Conservation (phyloP, 306 rosid genomes). For the Lupinus albus region DNA sequence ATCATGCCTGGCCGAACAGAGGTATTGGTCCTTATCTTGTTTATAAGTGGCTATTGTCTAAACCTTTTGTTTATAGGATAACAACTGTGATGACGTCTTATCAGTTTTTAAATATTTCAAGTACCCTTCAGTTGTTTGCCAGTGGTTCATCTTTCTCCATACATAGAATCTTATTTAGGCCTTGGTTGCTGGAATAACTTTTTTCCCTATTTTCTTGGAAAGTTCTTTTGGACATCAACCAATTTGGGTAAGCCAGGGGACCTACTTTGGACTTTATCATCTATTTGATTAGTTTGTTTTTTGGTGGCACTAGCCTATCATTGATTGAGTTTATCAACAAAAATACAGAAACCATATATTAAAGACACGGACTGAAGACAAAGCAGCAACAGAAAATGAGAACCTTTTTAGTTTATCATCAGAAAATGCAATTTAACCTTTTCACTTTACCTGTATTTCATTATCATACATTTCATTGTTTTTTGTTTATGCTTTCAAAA, state of each 20-base stretch:
- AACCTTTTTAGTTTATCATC: conserved; percentile 12
- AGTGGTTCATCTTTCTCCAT: conserved; percentile 24
- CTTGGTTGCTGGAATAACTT: neutral
- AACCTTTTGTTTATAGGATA: conserved; percentile 28
- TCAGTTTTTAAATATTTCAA: conserved; percentile 31
- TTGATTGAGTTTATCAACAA: conserved; percentile 18
- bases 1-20: conserved; percentile 98
- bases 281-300: conserved; percentile 24
- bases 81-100: conserved; percentile 21
- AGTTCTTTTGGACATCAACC: conserved; percentile 31
- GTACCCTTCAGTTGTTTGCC: conserved; percentile 9
- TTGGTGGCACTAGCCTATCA: conserved; percentile 28
- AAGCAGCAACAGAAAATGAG: conserved; percentile 22
- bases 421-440: neutral
- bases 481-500: conserved; percentile 23
- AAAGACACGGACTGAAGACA: conserved; percentile 16
- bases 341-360: conserved; percentile 9
- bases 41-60: conserved; percentile 22
- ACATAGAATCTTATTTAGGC: conserved; percentile 25
- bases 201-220: conserved; percentile 16
- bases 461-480: neutral
- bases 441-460: neutral
- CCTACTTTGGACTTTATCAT: conserved; percentile 19
- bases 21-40: conserved; percentile 57
- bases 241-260: conserved; percentile 18